These are phyloP conservation scores for Chamaenerion angustifolium DNA, from an alignment of 345 rosid species.

Conservation along the genomic window DNA sequence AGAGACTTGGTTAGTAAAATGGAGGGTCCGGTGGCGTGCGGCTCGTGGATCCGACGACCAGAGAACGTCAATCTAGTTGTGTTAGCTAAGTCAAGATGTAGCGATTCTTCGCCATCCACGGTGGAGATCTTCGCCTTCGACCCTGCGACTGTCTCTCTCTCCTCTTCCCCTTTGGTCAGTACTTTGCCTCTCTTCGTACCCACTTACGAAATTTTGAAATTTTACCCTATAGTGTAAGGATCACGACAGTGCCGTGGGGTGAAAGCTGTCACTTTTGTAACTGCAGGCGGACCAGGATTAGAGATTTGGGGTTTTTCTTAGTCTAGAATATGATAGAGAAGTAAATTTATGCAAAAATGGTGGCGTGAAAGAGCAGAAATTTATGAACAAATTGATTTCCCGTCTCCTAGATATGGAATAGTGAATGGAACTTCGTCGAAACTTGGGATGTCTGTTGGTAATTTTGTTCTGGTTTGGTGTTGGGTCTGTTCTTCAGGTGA, in stretches of 20 bases:
- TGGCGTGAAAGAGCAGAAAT: too few species aligned
- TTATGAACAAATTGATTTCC: too few species aligned
- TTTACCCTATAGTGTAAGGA: background rate
- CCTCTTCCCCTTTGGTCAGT: constrained; percentile 60
- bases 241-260: too few species aligned
- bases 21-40: constrained; percentile 45
- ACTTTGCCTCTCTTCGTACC: too few species aligned
- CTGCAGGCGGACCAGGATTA: too few species aligned
- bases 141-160: constrained; percentile 43
- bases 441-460: too few species aligned
- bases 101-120: constrained; percentile 33
- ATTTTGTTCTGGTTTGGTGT: constrained; percentile 6
- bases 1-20: background rate
- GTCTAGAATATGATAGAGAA: too few species aligned
- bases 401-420: too few species aligned
- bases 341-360: too few species aligned
- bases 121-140: constrained; percentile 79
- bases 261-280: too few species aligned
- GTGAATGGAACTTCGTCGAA: too few species aligned
- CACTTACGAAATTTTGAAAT: background rate
- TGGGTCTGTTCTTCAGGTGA: constrained; percentile 23
- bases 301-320: too few species aligned
- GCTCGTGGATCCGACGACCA: constrained; percentile 90
- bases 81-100: constrained; percentile 43
- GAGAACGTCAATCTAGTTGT: constrained; percentile 52